A percentile compares a stretch with the other conserved stretches of the same genome.
These are phyloP conservation scores for Starmerella vaccinii DNA, from an alignment of 805 yeast genomes.

Conservation along the genomic window DNA sequence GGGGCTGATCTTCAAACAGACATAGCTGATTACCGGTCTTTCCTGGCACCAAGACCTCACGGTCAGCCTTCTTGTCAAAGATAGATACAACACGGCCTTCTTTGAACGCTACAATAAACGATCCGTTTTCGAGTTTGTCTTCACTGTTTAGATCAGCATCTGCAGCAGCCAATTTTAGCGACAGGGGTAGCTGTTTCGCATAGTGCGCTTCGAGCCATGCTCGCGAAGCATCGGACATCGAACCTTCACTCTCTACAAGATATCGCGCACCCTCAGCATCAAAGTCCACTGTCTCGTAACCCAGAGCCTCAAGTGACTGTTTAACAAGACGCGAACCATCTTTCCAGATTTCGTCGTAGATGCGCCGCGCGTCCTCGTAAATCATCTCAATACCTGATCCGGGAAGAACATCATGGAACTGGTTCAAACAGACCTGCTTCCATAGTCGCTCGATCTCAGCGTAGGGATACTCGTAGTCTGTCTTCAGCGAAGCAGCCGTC, in stretches of 20 bases:
- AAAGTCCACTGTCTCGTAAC: constrained; percentile 17
- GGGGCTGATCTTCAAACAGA: constrained; percentile 80
- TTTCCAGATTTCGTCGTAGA: constrained; percentile 49
- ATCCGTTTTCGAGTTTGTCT: constrained; percentile 47
- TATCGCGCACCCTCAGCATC: constrained; percentile 9
- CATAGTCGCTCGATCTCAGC: constrained; percentile 59
- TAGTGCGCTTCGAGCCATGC: constrained; percentile 9
- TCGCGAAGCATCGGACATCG: not conserved
- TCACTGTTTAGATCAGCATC: not conserved
- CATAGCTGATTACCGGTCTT: constrained; percentile 70
- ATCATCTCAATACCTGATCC: constrained; percentile 94
- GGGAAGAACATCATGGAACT: constrained; percentile 96
- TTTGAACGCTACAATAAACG: constrained; percentile 47
- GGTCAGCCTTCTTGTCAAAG: constrained; percentile 42
- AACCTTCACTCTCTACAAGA: constrained; percentile 18
- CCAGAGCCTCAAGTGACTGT: constrained; percentile 41
- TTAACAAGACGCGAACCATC: constrained; percentile 44
- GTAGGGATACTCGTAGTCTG: constrained; percentile 59
- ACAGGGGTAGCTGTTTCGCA: constrained; percentile 1
- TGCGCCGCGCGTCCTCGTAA: constrained; percentile 79
- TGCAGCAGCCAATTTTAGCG: not conserved
- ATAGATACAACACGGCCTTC: constrained; percentile 59
- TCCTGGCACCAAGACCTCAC: constrained; percentile 62
- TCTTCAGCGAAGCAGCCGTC: constrained; percentile 52
- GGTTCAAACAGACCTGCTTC: constrained; percentile 84